Evolutionary conservation across 495 filamentous ascomycete species (phyloP), one percentile per base, ranked within the genome.

Genomic region (Sphaerosporella brunnea): DNA sequence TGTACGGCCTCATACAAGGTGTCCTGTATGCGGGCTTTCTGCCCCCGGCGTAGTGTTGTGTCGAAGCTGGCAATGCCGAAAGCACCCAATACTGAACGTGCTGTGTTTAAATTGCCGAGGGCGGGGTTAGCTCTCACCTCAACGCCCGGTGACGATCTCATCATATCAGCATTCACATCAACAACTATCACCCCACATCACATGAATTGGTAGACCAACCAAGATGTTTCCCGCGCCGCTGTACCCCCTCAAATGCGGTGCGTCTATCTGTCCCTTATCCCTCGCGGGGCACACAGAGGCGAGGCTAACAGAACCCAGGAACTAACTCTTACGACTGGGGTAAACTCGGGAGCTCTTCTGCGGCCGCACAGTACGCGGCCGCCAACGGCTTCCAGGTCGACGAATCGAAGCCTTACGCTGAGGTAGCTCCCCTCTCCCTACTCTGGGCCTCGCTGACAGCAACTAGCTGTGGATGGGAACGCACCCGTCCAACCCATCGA

Each of bases 261-360:
- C 44, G 28, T 25, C 39, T 18, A 46, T 23, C 51, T 38, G 10
- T 26, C 21, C 26, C 36, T 35, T 9, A 37, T 36, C 20, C 13
- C 35, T 23, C 50, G 36, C 24, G 39, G 28, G 48, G 57, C 52
- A 54, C 45, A 41, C n/a, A n/a, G n/a, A n/a, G n/a, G n/a, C n/a
- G 50, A 49, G 24, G 23, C 28, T n/a, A n/a, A n/a, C n/a, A n/a
- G n/a, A n/a, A n/a, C n/a, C n/a, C 44, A 83, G 80, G 80, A 55
- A 84, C 87, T 54, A 97, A 97, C 62, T 94, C 87, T 64, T 97
- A 97, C 63, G 90, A 95, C 65, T 97, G 90, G 90, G 90, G 90
- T 44, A 93, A 92, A 68, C 71, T 84, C 51, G 88, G 88, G 51
- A 72, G 73, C 28, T 69, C 80, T 21, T 94, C 88, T 23, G 73